These are phyloP conservation scores for Eucalyptus globulus DNA, from an alignment of 345 rosid genomes.

Conservation along the genomic window DNA sequence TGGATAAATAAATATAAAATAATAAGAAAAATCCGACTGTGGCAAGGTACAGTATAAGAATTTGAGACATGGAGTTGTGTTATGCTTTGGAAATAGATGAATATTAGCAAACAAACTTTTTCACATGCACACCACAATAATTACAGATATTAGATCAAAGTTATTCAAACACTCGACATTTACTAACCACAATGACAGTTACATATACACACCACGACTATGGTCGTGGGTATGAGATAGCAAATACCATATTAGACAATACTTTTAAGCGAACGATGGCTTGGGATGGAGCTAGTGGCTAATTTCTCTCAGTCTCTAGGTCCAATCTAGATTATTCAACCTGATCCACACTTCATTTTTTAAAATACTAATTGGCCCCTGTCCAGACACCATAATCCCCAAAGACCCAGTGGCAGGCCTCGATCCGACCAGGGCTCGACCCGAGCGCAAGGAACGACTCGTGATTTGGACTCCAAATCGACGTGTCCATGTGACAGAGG, in stretches of 20 bases:
- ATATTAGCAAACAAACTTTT: background rate
- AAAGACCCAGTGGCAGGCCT: conserved; percentile 85
- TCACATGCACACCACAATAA: background rate
- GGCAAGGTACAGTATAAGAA: background rate
- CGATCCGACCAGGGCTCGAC: conserved; percentile 62
- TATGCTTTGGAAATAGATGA: background rate
- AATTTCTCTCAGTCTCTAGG: background rate
- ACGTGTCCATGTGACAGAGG: conserved; percentile 79
- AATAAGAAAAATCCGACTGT: background rate
- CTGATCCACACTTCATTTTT: background rate
- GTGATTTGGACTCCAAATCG: conserved; percentile 66
- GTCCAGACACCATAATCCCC: conserved; percentile 77
- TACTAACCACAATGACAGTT: background rate
- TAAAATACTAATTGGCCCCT: conserved; percentile 2
- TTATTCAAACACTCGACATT: background rate
- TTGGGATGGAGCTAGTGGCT: background rate
- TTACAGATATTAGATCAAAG: background rate
- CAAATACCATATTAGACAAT: background rate
- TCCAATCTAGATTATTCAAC: background rate
- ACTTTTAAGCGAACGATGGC: background rate
- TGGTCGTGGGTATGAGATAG: background rate
- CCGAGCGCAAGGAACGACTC: conserved; percentile 71
- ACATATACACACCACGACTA: background rate
- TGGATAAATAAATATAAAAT: background rate
- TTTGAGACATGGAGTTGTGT: background rate